Percentiles rank a stretch among this genome's conserved stretches.
These are phyloP conservation scores for Eucalyptus camaldulensis DNA, from an alignment of 345 rosid species.

Conservation along the genomic window DNA sequence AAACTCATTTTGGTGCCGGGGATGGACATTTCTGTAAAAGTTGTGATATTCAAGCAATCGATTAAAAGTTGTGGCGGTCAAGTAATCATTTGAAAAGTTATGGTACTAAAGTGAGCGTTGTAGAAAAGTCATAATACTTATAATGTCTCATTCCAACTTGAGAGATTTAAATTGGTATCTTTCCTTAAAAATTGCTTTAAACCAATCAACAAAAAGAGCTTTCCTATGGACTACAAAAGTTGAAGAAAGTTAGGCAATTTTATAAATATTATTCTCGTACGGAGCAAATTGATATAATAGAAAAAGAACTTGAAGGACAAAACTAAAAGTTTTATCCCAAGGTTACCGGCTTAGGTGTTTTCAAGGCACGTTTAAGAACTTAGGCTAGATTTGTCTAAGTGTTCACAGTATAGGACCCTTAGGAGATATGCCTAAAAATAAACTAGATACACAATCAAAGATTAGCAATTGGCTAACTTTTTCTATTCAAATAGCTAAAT, in stretches of 20 bases:
- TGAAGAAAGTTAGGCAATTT: not conserved
- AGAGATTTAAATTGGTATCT: not conserved
- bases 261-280: not conserved
- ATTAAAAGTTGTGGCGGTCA: not conserved
- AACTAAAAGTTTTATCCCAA: not conserved
- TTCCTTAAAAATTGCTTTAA: not conserved
- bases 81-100: not conserved
- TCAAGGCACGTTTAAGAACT: not conserved
- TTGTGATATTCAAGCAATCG: not conserved
- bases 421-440: not conserved
- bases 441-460: not conserved
- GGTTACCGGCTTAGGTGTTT: not conserved
- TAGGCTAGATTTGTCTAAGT: not conserved
- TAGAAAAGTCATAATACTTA: not conserved
- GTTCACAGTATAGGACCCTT: not conserved
- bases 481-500: not conserved
- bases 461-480: not conserved
- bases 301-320: not conserved
- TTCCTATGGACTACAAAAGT: not conserved
- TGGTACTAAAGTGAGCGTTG: not conserved
- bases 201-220: not conserved
- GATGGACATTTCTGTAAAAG: not conserved
- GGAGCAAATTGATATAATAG: not conserved
- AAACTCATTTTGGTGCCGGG: not conserved
- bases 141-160: not conserved